Conservation (phyloP, 2,329 filamentous ascomycete species). For the Fusarium praegraminearum region DNA sequence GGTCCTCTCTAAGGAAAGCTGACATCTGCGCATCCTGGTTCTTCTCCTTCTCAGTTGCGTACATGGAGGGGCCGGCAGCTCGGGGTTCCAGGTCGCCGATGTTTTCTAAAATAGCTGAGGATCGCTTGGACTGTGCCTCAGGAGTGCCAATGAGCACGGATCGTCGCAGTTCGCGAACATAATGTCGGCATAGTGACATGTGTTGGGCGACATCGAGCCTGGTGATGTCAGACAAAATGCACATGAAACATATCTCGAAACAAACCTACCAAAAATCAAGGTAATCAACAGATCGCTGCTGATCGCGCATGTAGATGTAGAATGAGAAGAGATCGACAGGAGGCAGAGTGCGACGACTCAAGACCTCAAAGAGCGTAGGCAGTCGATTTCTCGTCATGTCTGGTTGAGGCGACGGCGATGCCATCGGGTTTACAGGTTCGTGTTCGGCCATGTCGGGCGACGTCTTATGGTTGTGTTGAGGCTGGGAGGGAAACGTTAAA, state of each 20-base stretch:
- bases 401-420: conserved; percentile 66
- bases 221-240: conserved; percentile 33
- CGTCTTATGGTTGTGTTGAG: conserved; percentile 13
- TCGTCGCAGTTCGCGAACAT: conserved; percentile 92
- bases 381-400: conserved; percentile 82
- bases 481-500: conserved; percentile 32
- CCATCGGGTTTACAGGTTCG: conserved; percentile 46
- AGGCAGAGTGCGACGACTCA: conserved; percentile 92
- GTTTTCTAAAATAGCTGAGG: conserved; percentile 81
- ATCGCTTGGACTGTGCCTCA: conserved; percentile 89
- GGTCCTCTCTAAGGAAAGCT: conserved; percentile 82
- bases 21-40: conserved; percentile 91
- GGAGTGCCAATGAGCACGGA: conserved; percentile 95
- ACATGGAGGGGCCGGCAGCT: conserved; percentile 71
- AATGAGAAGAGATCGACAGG: conserved; percentile 98
- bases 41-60: conserved; percentile 76
- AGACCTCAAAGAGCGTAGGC: conserved; percentile 94
- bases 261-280: conserved; percentile 90
- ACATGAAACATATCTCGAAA: background rate
- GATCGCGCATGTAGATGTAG: conserved; percentile 99
- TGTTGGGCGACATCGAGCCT: conserved; percentile 99
- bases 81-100: conserved; percentile 74
- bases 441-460: conserved; percentile 46
- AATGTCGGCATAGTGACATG: conserved; percentile 97
- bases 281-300: conserved; percentile 97